Percentiles rank a stretch among this genome's conserved stretches.
These are phyloP conservation scores for Alisma plantagoaquatica DNA, from an alignment of 106 monocot genomes.

Conservation along the genomic window DNA sequence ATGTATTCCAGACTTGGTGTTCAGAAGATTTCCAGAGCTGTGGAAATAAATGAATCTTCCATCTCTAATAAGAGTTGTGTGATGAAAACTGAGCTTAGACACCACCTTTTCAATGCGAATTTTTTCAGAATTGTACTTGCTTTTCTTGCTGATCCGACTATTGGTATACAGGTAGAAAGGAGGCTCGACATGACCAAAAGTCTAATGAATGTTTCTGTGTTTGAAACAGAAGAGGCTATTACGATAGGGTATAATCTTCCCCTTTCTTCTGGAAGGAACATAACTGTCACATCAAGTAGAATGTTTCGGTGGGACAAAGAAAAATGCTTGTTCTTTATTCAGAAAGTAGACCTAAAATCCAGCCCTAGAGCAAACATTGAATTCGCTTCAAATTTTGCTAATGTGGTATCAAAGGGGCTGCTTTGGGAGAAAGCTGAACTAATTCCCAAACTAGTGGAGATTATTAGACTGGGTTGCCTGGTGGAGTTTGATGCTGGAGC, in stretches of 20 bases:
- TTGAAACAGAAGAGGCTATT: background rate
- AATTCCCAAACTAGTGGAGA: conserved; percentile 25
- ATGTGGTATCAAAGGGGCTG: conserved; percentile 33
- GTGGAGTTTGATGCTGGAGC: conserved; percentile 35
- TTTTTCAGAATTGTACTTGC: conserved; percentile 33
- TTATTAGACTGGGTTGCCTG: conserved; percentile 37
- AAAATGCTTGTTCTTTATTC: conserved; percentile 7
- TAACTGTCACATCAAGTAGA: conserved; percentile 7
- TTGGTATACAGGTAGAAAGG: conserved; percentile 13
- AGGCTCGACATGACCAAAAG: conserved; percentile 4
- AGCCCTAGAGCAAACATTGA: conserved; percentile 19
- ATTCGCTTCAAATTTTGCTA: conserved; percentile 34
- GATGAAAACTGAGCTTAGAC: background rate
- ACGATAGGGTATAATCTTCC: conserved; percentile 9
- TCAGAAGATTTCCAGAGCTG: conserved; percentile 23
- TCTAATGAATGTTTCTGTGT: conserved; percentile 17
- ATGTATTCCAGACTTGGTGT: conserved; percentile 31
- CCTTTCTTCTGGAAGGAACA: conserved; percentile 13
- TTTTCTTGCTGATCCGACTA: conserved; percentile 31
- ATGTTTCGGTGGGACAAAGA: conserved; percentile 31
- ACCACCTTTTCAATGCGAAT: conserved; percentile 15
- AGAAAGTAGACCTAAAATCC: conserved; percentile 8
- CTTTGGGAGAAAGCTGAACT: conserved; percentile 26
- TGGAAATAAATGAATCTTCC: conserved; percentile 1
- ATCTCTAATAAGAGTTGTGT: background rate